A percentile compares a stretch with the other conserved stretches of the same genome.
phyloP scores from a whole-genome alignment of 108 stramenopile genomes.

The Chaetoceros tenuissimus region DNA sequence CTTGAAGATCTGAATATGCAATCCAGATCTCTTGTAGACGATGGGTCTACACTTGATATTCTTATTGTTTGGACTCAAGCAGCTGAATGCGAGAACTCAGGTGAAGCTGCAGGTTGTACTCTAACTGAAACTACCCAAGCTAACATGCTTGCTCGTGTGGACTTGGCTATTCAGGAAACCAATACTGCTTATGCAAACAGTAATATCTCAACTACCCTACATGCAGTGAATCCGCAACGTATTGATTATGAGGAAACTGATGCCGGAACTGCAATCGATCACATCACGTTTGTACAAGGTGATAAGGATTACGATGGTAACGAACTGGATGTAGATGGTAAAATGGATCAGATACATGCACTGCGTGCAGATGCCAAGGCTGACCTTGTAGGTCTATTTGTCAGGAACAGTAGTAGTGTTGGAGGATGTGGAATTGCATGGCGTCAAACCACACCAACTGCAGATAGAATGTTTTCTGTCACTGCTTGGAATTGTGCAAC shows the following conservation, averaged over 20 bases:
- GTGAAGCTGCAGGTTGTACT: not conserved
- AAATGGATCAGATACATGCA: constrained; percentile 8
- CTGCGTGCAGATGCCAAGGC: constrained; percentile 3
- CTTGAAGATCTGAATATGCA: too few species aligned
- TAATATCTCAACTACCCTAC: constrained; percentile 1
- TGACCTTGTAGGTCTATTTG: constrained; percentile 10
- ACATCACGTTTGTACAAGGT: constrained; percentile 4
- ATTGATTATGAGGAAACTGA: too few species aligned
- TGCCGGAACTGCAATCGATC: too few species aligned
- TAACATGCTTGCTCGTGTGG: constrained; percentile 1
- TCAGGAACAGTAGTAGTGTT: not conserved
- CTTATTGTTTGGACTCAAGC: constrained; percentile 4
- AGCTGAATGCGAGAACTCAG: constrained; percentile 6
- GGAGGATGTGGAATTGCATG: not conserved
- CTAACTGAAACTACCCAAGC: not conserved
- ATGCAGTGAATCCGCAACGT: constrained; percentile 6
- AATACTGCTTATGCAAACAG: constrained; percentile 7
- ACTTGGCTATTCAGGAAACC: constrained; percentile 9
- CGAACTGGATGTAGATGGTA: not conserved
- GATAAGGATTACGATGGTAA: not conserved
- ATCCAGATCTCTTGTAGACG: constrained; percentile 1
- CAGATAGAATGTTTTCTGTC: constrained; percentile 3
- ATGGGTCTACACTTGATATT: constrained; percentile 3
- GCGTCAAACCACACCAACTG: not conserved
- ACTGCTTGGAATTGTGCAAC: constrained; percentile 10